Percentiles rank a stretch among this genome's conserved stretches.
These are phyloP conservation scores for Globisporangium heterothallicum DNA, from an alignment of 352 stramenopile species.

Conservation along the genomic window DNA sequence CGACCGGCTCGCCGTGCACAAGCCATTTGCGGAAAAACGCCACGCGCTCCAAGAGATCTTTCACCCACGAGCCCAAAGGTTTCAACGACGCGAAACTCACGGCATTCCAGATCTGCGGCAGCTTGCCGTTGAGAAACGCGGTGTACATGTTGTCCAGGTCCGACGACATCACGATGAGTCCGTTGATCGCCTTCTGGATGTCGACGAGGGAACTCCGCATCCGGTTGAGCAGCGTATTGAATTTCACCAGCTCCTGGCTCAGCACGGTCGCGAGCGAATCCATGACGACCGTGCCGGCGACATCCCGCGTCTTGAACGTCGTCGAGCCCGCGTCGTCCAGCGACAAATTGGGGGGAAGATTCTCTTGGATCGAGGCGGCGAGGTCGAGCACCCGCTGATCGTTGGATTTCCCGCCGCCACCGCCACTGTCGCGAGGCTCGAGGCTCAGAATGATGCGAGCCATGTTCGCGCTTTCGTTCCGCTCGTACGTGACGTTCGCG, in stretches of 20 bases:
- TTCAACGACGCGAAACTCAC: conserved; percentile 93
- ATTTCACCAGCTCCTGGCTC: conserved; percentile 92
- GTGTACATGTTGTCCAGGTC: conserved; percentile 97
- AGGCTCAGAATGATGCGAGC: conserved; percentile 86
- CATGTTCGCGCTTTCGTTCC: conserved; percentile 87
- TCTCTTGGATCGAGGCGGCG: conserved; percentile 60
- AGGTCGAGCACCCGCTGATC: conserved; percentile 84
- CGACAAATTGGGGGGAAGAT: conserved; percentile 52
- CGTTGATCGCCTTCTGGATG: conserved; percentile 78
- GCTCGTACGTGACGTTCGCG: conserved; percentile 92
- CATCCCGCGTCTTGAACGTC: conserved; percentile 87
- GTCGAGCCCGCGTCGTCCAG: conserved; percentile 85
- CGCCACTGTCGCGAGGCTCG: conserved; percentile 75
- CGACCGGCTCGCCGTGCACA: conserved; percentile 80
- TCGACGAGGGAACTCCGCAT: conserved; percentile 82
- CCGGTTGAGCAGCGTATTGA: conserved; percentile 86
- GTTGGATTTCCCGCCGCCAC: conserved; percentile 66
- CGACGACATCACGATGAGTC: conserved; percentile 91
- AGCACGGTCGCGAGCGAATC: conserved; percentile 92
- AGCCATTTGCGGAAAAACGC: conserved; percentile 92
- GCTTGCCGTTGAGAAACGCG: conserved; percentile 87
- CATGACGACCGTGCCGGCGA: conserved; percentile 83
- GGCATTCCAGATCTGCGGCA: conserved; percentile 84
- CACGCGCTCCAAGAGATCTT: conserved; percentile 86
- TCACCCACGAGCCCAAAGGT: conserved; percentile 88